A percentile compares a stretch with the other conserved stretches of the same genome.
Evolutionary conservation across 805 yeast species (phyloP).

Genomic region (Yarrowia keelungensis): DNA sequence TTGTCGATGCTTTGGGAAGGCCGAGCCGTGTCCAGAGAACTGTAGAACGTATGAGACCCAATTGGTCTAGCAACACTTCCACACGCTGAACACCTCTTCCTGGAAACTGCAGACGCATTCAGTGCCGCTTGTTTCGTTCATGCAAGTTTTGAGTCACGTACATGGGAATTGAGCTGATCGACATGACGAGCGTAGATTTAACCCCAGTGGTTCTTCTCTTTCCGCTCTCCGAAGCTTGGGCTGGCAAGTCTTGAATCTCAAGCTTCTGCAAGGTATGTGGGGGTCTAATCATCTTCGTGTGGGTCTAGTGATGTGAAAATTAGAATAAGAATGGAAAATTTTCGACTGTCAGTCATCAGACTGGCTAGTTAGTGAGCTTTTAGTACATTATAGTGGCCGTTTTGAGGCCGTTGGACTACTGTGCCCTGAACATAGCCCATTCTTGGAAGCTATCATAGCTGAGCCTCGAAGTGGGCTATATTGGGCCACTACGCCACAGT

Average conservation of each 20-base stretch:
- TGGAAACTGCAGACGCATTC: too few species aligned
- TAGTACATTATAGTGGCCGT: too few species aligned
- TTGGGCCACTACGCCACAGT: too few species aligned
- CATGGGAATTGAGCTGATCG: not conserved
- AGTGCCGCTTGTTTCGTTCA: not conserved
- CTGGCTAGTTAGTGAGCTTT: not conserved
- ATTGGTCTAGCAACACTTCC: too few species aligned
- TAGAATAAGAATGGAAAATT: not conserved
- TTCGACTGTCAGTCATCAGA: not conserved
- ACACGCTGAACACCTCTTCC: too few species aligned
- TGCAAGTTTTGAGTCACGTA: not conserved
- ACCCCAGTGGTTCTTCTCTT: not conserved
- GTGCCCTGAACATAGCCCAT: too few species aligned
- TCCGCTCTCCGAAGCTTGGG: not conserved
- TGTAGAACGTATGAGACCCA: too few species aligned
- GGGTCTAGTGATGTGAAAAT: not conserved
- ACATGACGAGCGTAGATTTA: not conserved
- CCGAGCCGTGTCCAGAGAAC: not conserved
- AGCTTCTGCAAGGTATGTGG: not conserved
- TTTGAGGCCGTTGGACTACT: too few species aligned
- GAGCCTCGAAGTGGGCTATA: too few species aligned
- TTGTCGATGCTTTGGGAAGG: slow-evolving; percentile 8
- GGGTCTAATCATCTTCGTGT: not conserved
- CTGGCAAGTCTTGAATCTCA: not conserved
- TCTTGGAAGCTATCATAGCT: too few species aligned